These are phyloP conservation scores for Fusarium guadeloupense DNA, from an alignment of 2,329 filamentous ascomycete species.

Conservation along the genomic window DNA sequence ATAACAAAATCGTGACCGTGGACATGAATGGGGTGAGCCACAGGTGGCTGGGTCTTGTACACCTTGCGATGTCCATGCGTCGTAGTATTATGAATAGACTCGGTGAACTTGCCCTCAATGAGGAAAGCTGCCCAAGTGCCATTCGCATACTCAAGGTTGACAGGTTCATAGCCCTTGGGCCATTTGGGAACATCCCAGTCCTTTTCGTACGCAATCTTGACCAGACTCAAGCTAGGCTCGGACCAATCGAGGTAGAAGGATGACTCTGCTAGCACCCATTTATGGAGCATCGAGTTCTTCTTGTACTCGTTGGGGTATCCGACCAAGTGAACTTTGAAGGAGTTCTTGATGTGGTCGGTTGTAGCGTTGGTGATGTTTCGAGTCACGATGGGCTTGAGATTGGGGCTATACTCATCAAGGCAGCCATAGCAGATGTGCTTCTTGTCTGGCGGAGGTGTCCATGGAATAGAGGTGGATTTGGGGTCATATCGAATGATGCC, in stretches of 20 bases:
- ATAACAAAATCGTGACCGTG: conserved; percentile 42
- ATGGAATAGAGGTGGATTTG: background rate
- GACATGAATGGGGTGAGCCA: conserved; percentile 38
- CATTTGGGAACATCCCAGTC: background rate
- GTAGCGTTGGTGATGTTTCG: background rate
- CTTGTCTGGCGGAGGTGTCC: background rate
- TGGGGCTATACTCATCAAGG: background rate
- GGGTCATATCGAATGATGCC: conserved; percentile 9
- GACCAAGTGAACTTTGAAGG: conserved; percentile 7
- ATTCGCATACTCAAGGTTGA: background rate
- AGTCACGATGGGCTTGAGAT: background rate
- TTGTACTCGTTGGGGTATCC: conserved; percentile 3
- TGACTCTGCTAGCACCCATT: conserved; percentile 10
- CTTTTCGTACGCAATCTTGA: conserved; percentile 7
- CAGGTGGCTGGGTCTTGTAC: background rate
- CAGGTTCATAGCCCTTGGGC: conserved; percentile 7
- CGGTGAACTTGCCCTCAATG: conserved; percentile 5
- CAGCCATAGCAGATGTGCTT: conserved; percentile 5
- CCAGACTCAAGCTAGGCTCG: conserved; percentile 5
- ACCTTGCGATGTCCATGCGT: background rate
- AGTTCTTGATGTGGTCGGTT: background rate
- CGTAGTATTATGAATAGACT: background rate
- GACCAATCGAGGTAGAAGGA: conserved; percentile 6
- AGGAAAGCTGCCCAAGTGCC: conserved; percentile 6
- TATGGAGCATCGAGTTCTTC: background rate